Evolutionary conservation across 2,329 filamentous ascomycete species (phyloP).

Genomic region (Lasiodiplodia hormozganensis): DNA sequence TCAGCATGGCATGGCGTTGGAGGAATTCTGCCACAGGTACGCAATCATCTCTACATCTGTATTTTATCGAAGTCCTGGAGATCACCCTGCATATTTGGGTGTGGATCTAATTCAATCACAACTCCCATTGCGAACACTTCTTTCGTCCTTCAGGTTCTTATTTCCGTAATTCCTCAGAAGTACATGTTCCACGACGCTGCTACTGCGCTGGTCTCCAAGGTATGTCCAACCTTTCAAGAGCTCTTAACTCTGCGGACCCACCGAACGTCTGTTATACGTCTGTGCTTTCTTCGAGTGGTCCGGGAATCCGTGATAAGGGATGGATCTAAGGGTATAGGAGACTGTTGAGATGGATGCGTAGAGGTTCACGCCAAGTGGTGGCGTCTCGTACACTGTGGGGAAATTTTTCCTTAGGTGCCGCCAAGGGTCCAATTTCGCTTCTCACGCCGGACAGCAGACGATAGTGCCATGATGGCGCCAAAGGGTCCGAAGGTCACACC

Average conservation of each 20-base stretch:
- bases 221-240: too few species aligned
- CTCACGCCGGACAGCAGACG: too few species aligned
- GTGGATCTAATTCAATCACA: neutral
- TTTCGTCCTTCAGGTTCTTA: neutral
- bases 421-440: too few species aligned
- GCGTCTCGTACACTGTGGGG: too few species aligned
- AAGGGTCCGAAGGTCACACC: neutral
- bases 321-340: too few species aligned
- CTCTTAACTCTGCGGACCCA: too few species aligned
- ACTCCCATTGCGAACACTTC: neutral
- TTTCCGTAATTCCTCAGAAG: neutral
- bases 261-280: too few species aligned
- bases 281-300: too few species aligned
- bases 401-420: too few species aligned
- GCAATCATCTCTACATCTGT: neutral
- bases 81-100: neutral
- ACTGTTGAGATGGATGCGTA: too few species aligned
- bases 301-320: too few species aligned
- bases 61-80: neutral
- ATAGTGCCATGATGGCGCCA: neutral
- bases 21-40: neutral
- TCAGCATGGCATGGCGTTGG: constrained; percentile 3
- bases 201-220: neutral
- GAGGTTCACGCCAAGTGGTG: too few species aligned
- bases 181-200: neutral